Evolutionary conservation across 169 alveolate genomes (phyloP).

Genomic region (Eimeria acervulina): DNA sequence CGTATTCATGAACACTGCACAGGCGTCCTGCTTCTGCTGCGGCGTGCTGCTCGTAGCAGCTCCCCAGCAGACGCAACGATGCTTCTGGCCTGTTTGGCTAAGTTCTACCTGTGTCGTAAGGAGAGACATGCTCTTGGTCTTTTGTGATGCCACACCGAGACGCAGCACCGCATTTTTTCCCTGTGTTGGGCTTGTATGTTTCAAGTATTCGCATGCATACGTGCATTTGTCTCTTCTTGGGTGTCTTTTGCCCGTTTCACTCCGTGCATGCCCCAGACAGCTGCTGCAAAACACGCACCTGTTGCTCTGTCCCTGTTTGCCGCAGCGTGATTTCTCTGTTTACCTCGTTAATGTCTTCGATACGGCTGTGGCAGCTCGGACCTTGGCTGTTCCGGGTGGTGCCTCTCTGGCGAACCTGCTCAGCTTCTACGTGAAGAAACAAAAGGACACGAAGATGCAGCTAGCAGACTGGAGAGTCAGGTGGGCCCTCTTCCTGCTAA

Average conservation of each 20-base stretch:
- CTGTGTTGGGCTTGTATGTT: not conserved
- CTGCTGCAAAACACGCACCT: not conserved
- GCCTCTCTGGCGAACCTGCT: constrained; percentile 92
- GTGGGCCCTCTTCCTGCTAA: constrained; percentile 53
- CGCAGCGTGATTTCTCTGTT: constrained; percentile 96
- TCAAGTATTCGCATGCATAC: too few species aligned
- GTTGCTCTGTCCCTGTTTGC: not conserved
- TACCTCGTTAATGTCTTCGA: constrained; percentile 96
- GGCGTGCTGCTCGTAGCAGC: not conserved
- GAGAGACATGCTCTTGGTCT: not conserved
- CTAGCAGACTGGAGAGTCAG: constrained; percentile 96
- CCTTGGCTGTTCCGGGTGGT: constrained; percentile 90
- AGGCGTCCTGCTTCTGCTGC: not conserved
- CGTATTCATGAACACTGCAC: not conserved
- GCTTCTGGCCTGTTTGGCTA: not conserved
- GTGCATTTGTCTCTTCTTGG: not conserved
- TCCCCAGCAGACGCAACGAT: not conserved
- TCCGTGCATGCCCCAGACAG: too few species aligned
- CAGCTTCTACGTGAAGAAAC: constrained; percentile 89
- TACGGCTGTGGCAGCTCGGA: constrained; percentile 96
- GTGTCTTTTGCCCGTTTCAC: too few species aligned
- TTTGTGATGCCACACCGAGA: not conserved
- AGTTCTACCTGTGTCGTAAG: not conserved
- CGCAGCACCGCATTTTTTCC: not conserved
- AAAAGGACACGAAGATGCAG: constrained; percentile 94